phyloP scores from a whole-genome alignment of 176 grass and related monocot species.

The Musa beccarii region DNA sequence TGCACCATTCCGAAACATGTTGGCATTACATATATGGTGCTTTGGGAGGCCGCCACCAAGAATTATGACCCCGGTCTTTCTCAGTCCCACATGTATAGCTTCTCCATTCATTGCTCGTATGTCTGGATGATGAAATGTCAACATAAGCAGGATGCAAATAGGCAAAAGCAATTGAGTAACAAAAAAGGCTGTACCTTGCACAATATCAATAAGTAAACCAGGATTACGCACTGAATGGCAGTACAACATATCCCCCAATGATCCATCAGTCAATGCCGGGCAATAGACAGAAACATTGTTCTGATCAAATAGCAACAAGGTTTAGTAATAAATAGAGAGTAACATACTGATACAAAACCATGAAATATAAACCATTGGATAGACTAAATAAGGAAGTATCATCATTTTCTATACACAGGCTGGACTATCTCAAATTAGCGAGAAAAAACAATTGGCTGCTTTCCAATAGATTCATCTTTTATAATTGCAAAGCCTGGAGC shows the following conservation, averaged over 20 bases:
- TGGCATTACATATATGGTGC: slow-evolving; percentile 96
- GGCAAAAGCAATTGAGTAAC: slow-evolving; percentile 1
- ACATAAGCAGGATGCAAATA: neutral
- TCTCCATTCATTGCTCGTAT: slow-evolving; percentile 86
- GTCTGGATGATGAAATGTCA: slow-evolving; percentile 36
- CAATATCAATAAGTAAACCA: slow-evolving; percentile 92
- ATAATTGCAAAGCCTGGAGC: neutral
- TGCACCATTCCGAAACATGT: slow-evolving; percentile 92
- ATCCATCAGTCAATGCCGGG: slow-evolving; percentile 88
- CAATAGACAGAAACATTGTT: slow-evolving; percentile 83
- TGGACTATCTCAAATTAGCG: neutral
- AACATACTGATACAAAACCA: neutral
- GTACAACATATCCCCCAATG: slow-evolving; percentile 90
- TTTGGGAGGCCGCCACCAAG: slow-evolving; percentile 86
- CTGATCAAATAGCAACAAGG: slow-evolving; percentile 31
- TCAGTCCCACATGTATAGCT: slow-evolving; percentile 63
- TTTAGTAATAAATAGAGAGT: slow-evolving; percentile 16
- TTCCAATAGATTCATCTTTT: neutral
- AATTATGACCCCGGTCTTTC: slow-evolving; percentile 84
- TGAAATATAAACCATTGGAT: neutral
- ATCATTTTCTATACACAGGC: neutral
- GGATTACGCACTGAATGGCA: slow-evolving; percentile 79
- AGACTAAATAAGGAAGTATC: neutral
- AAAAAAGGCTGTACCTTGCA: slow-evolving; percentile 52
- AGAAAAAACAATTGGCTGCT: neutral